Base-by-base conservation (phyloP, 768 basidiomycete genomes). In the Serendipita indica region DNA sequence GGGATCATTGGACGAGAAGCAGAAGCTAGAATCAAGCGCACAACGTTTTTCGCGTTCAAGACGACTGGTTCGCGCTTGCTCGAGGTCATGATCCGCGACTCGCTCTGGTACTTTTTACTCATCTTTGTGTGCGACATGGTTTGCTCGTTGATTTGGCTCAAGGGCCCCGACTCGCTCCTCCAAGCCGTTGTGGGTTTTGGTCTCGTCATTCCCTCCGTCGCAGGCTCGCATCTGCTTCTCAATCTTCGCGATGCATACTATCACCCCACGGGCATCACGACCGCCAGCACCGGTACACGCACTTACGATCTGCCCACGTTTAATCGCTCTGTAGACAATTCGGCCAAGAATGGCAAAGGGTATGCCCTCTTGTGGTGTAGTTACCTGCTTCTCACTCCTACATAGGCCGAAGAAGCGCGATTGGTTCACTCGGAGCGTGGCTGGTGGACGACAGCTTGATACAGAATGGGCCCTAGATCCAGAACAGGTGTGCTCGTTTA, bases 221-320 rank as follows among this genome's bases (percentile, higher is more conserved):
- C 49, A 30, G 59, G 59, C 33, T 60, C 59, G 3, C 43, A 49
- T 22, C 49, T 60, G 27, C 59, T 60, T 33, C 59, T 60, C 46
- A 60, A 60, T 34, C 49, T 60, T 25, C 59, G 59, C 4, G 59
- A 49, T 18, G 49, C 59, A 5, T 35, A 60, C 33, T 41, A 35
- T 18, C 37, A 39, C 30, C 57, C 37, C 4, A 33, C 49, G 25
- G 25, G 22, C 25, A 28, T 54, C 32, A 13, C 30, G 49, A 54
- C 49, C 49, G 30, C 20, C 49, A 27, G 7, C 22, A 54, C 25
- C n/a, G n/a, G n/a, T n/a, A n/a, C n/a, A n/a, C n/a, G n/a, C n/a
- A n/a, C n/a, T n/a, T n/a, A n/a, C n/a, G n/a, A n/a, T n/a, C n/a
- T n/a, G n/a, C n/a, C n/a, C n/a, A n/a, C n/a, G n/a, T n/a, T n/a